phyloP scores from a whole-genome alignment of 2,329 filamentous ascomycete species.

The Chrysoporthe deuterocubensis region DNA sequence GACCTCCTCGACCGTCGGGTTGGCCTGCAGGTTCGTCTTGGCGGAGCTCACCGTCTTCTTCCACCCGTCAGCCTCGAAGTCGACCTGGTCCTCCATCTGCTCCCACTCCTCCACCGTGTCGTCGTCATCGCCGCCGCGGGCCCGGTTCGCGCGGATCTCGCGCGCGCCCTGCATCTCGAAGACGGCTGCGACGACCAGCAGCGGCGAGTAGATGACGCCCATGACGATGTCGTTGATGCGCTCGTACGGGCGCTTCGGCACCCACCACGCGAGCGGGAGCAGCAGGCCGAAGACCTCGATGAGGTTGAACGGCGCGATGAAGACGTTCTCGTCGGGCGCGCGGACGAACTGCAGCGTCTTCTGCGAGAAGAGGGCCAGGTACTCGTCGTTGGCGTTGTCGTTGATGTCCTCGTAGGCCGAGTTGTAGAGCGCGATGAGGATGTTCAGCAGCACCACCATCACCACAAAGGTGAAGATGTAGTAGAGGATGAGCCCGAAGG shows the following conservation, averaged over 20 bases:
- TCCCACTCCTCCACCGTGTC: constrained; percentile 94
- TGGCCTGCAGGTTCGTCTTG: constrained; percentile 80
- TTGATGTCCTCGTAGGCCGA: constrained; percentile 95
- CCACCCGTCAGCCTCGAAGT: constrained; percentile 88
- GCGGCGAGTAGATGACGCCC: constrained; percentile 80
- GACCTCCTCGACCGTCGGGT: constrained; percentile 74
- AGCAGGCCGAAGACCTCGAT: constrained; percentile 82
- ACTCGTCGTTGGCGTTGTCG: constrained; percentile 92
- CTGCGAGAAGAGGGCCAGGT: constrained; percentile 87
- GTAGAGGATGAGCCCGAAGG: constrained; percentile 93
- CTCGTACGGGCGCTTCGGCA: constrained; percentile 74
- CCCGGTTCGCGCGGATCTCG: constrained; percentile 73
- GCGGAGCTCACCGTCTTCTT: constrained; percentile 75
- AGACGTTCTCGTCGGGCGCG: constrained; percentile 97
- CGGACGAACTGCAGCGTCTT: constrained; percentile 98
- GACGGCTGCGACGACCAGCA: constrained; percentile 78
- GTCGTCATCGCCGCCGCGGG: constrained; percentile 84
- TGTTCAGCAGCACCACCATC: constrained; percentile 90
- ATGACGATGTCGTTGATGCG: constrained; percentile 87
- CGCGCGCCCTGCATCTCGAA: constrained; percentile 70
- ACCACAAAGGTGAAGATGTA: constrained; percentile 98
- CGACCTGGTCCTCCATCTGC: constrained; percentile 70
- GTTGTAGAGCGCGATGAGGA: constrained; percentile 97
- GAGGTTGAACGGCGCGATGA: constrained; percentile 93
- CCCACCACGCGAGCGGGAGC: constrained; percentile 93